Conservation (phyloP, 1,284 basidiomycete species). For the Pisolithus thermaeus region DNA sequence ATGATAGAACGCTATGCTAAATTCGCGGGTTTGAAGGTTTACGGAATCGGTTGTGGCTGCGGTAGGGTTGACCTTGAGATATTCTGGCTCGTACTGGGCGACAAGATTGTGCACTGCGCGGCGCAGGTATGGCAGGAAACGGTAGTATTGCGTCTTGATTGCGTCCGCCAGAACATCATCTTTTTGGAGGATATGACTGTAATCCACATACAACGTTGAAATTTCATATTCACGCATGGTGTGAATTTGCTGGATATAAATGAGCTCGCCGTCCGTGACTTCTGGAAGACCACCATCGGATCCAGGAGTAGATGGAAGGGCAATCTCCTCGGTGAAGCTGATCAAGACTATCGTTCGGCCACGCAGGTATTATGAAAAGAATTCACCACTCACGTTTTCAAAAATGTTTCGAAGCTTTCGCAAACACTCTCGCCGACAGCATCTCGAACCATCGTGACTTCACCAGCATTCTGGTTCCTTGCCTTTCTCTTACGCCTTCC, state of each 20-base stretch:
- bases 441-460: constrained; percentile 85
- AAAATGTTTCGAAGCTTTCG: constrained; percentile 85
- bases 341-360: constrained; percentile 4
- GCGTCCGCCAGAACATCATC: constrained; percentile 92
- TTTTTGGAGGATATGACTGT: constrained; percentile 80
- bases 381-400: constrained; percentile 68
- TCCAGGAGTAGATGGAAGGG: constrained; percentile 68
- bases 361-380: constrained; percentile 1
- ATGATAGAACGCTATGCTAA: constrained; percentile 93
- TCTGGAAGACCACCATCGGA: constrained; percentile 59
- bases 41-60: constrained; percentile 73
- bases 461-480: constrained; percentile 47
- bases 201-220: constrained; percentile 96
- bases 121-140: constrained; percentile 91
- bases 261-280: constrained; percentile 54
- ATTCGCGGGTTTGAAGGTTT: constrained; percentile 89
- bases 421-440: constrained; percentile 90
- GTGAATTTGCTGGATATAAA: constrained; percentile 90
- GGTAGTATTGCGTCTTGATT: constrained; percentile 92
- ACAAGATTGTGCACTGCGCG: constrained; percentile 89
- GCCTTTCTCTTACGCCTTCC: constrained; percentile 40
- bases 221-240: constrained; percentile 91
- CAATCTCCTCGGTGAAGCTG: constrained; percentile 80
- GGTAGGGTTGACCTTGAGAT: constrained; percentile 87
- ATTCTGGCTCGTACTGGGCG: constrained; percentile 83